phyloP scores from a whole-genome alignment of 164 flowering plant genomes.

The Saururus chinensis region DNA sequence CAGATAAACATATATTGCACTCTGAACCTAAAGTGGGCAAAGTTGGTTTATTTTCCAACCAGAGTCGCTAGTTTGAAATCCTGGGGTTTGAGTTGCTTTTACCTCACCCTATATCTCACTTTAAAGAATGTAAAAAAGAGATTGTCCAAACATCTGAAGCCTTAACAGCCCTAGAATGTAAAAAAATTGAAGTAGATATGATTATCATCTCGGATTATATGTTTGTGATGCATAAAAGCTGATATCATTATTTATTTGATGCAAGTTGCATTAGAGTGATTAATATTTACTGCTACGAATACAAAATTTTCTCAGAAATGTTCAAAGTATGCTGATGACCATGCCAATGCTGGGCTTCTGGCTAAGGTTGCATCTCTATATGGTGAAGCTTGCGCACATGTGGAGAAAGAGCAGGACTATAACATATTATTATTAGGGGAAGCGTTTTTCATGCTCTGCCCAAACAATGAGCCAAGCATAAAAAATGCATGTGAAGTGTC shows the following conservation, averaged over 20 bases:
- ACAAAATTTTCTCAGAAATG: constrained; percentile 88
- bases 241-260: neutral
- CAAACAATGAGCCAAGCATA: too few relatives aligned
- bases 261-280: neutral
- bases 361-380: constrained; percentile 81
- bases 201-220: neutral
- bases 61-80: neutral
- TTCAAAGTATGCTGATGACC: constrained; percentile 73
- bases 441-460: too few relatives aligned
- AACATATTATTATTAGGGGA: constrained; percentile 41
- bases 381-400: constrained; percentile 77
- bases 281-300: constrained; percentile 32
- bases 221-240: neutral
- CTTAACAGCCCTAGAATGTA: constrained; percentile 60
- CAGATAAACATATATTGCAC: too few relatives aligned
- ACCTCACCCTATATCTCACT: neutral
- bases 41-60: neutral
- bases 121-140: constrained; percentile 81
- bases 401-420: constrained; percentile 85
- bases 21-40: too few relatives aligned
- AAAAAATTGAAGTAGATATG: constrained; percentile 75
- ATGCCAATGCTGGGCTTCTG: constrained; percentile 44
- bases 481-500: too few relatives aligned
- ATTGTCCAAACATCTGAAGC: constrained; percentile 71
- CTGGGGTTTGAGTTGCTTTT: neutral